phyloP scores from a whole-genome alignment of 306 rosid genomes.

The Sindora glabra region DNA sequence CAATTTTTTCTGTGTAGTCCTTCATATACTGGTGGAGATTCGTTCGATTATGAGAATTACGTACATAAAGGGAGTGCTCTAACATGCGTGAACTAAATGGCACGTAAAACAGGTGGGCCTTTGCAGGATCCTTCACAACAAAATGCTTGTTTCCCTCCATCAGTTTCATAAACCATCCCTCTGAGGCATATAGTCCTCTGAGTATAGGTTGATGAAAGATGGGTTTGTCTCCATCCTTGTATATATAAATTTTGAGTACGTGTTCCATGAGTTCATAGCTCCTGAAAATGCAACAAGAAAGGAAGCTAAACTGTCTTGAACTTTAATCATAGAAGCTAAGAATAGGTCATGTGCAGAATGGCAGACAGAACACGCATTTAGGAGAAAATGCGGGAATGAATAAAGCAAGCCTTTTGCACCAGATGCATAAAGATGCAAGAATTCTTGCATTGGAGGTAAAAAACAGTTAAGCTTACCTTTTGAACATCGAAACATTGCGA shows the following conservation, averaged over 20 bases:
- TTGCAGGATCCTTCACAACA: conserved; percentile 67
- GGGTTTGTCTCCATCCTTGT: conserved; percentile 79
- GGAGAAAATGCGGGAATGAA: too few species aligned
- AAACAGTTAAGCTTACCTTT: conserved; percentile 42
- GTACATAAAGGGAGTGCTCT: conserved; percentile 61
- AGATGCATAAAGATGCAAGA: background rate
- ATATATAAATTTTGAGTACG: conserved; percentile 74
- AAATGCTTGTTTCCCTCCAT: conserved; percentile 71
- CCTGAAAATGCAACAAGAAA: conserved; percentile 38
- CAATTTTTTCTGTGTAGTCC: conserved; percentile 63
- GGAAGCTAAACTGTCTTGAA: background rate
- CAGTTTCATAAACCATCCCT: conserved; percentile 97
- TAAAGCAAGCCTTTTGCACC: too few species aligned
- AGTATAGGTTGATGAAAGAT: conserved; percentile 85
- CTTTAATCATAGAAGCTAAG: background rate
- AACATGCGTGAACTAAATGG: conserved; percentile 87
- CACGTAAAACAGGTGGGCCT: conserved; percentile 90
- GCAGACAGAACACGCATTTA: background rate
- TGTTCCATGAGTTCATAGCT: conserved; percentile 89
- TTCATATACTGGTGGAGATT: conserved; percentile 69
- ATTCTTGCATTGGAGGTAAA: background rate
- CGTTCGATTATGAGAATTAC: conserved; percentile 85
- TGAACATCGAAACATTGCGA: conserved; percentile 84
- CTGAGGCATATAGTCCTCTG: conserved; percentile 82
- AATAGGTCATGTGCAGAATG: background rate